These are phyloP conservation scores for Penicillium occitanis DNA, from an alignment of 2,329 filamentous ascomycete genomes.

Conservation along the genomic window DNA sequence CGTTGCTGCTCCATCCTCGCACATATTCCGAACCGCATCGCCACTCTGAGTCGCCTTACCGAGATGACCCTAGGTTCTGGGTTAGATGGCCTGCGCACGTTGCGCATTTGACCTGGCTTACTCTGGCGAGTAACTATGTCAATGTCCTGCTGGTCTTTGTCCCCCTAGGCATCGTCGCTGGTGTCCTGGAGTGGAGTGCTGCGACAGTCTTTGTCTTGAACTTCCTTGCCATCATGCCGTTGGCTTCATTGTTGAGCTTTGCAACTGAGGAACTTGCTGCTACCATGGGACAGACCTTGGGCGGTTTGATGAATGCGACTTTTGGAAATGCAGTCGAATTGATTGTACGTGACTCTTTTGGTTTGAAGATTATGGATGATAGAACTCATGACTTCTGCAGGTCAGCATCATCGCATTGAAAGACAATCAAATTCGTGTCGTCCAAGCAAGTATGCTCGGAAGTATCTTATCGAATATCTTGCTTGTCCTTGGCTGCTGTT, in stretches of 20 bases:
- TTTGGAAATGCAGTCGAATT: slow-evolving; percentile 67
- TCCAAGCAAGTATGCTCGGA: slow-evolving; percentile 97
- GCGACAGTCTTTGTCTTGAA: slow-evolving; percentile 62
- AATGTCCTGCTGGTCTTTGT: slow-evolving; percentile 65
- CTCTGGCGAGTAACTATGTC: slow-evolving; percentile 53
- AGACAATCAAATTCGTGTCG: slow-evolving; percentile 85
- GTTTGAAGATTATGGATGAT: background rate
- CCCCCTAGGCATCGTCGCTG: slow-evolving; percentile 62
- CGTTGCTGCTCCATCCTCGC: slow-evolving; percentile 32
- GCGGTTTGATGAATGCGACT: slow-evolving; percentile 64
- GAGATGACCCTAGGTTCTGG: slow-evolving; percentile 40
- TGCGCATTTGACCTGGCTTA: slow-evolving; percentile 44
- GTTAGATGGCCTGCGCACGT: slow-evolving; percentile 42
- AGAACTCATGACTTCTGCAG: slow-evolving; percentile 45
- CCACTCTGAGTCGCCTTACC: slow-evolving; percentile 27
- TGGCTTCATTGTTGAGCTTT: slow-evolving; percentile 63
- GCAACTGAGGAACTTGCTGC: slow-evolving; percentile 63
- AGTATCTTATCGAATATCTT: slow-evolving; percentile 94
- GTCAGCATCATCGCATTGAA: slow-evolving; percentile 88
- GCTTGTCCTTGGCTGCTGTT: slow-evolving; percentile 79
- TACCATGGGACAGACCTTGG: slow-evolving; percentile 61
- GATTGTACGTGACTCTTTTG: slow-evolving; percentile 59
- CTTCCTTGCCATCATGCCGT: slow-evolving; percentile 64
- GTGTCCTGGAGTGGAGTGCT: slow-evolving; percentile 59
- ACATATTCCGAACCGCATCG: slow-evolving; percentile 1